Evolutionary conservation across 2,329 filamentous ascomycete species (phyloP), one percentile per base, ranked within the genome.

Genomic region (Penicillium oxalicum): DNA sequence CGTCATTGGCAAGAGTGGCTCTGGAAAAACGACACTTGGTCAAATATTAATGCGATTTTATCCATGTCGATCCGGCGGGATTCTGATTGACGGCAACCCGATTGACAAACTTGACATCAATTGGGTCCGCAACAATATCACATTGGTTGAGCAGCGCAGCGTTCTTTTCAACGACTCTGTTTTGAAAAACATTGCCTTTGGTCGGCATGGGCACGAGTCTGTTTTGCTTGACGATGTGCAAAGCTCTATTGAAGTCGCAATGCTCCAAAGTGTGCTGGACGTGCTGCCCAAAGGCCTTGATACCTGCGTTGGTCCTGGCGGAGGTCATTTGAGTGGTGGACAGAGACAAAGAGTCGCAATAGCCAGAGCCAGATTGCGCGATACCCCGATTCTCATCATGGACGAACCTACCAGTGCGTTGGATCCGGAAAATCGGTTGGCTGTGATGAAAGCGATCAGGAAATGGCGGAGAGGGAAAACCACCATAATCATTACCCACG

Each of bases 401-500:
- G 91, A 97, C 56, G 93, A 97, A 64, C 82, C 87, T 0, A 95
- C 89, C 0, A 93, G 88, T 65, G 88, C 88, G 0, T 73, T 97
- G 8, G 91, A 97, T 59, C 80, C 83, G n/a, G 74, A 78, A 8
- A 91, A 79, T 48, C 79, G 84, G 52, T 71, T 71, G 0, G 67
- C 83, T 9, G 78, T 95, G 34, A 84, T 95, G 76, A 80, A 86
- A 37, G 81, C 83, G 0, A 84, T 96, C 45, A 78, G 88, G 6
- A 62, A 77, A 18, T 96, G 90, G 91, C 78, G 93, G 24, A 73
- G 71, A 33, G 84, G 80, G 0, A 93, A 88, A 64, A 96, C 91
- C 0, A 97, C 91, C 0, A 87, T 97, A 44, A 82, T 97, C 56
- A 91, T 97, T 59, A 96, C 93, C 0, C 91, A 97, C 61, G 89